These are phyloP conservation scores for Westerdykella aurantiaca DNA, from an alignment of 2,329 filamentous ascomycete genomes.

Conservation along the genomic window DNA sequence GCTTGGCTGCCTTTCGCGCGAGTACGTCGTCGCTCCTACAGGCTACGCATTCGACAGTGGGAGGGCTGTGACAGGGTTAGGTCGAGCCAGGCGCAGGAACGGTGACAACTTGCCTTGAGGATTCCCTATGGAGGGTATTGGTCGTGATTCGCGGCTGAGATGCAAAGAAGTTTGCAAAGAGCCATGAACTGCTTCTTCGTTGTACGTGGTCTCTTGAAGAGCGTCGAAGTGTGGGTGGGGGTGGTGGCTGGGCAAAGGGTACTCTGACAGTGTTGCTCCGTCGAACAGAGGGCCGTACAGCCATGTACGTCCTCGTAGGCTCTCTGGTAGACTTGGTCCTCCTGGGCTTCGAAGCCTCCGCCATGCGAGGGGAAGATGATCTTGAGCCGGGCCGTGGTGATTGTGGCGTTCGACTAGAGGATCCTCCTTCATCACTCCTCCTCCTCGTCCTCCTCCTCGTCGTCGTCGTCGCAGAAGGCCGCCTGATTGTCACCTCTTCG, in stretches of 20 bases:
- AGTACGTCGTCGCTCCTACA: conserved; percentile 65
- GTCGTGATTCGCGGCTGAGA: conserved; percentile 19
- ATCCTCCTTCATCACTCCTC: conserved; percentile 31
- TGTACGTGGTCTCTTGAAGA: conserved; percentile 19
- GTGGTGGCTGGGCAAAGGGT: not conserved
- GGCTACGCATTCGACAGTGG: conserved; percentile 64
- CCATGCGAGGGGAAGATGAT: conserved; percentile 24
- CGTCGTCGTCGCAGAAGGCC: conserved; percentile 19
- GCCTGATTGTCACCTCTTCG: conserved; percentile 24
- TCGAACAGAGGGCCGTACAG: conserved; percentile 25
- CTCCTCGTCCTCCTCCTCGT: conserved; percentile 19
- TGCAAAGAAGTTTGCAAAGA: conserved; percentile 30
- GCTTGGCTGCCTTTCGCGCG: conserved; percentile 58
- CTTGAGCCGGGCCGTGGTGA: conserved; percentile 30
- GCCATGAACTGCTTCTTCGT: conserved; percentile 29
- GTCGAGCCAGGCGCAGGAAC: not conserved
- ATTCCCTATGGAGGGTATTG: conserved; percentile 21
- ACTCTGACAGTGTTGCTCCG: conserved; percentile 27
- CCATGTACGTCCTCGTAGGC: conserved; percentile 20
- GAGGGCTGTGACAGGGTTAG: conserved; percentile 38
- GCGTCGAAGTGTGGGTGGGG: conserved; percentile 14
- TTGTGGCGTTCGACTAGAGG: conserved; percentile 30
- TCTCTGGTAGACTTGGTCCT: conserved; percentile 31
- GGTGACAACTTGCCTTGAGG: conserved; percentile 14
- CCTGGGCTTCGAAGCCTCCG: conserved; percentile 26